Base-by-base conservation (phyloP, 345 rosid genomes). In the Draba incana region DNA sequence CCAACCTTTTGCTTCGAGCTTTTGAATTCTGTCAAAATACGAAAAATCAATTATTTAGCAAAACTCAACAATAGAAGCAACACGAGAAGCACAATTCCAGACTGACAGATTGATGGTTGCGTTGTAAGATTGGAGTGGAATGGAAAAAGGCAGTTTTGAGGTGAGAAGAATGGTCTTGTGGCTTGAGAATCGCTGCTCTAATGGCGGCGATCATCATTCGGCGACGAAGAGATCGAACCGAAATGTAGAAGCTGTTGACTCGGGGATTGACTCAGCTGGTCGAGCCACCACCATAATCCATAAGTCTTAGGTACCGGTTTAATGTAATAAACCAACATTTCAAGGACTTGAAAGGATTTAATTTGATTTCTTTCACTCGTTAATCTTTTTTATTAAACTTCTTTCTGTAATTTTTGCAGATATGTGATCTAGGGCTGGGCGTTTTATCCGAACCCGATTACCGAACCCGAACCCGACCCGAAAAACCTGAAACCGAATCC, bases 51-150 rank as follows among this genome's bases (percentile, higher is more conserved):
- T 31, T 35, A 55, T 35, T 10, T 1, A 8, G 12, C 8, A 16
- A 37, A 10, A 30, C 30, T 3, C 47, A 4, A 39, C 31, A 39
- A 20, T 3, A 5, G 31, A 42, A 13, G 2, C 64, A 59, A 12
- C 37, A 24, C 5, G 38, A 59, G 10, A 59, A 23, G 10, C 28
- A 51, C 49, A n/a, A 37, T 39, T 44, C 57, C 70, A 62, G 20
- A 75, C 86, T 68, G 49, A 85, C 89, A 51, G 62, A 45, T 67
- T 78, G 79, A 51, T 79, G 75, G 76, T 76, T 83, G 79, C 86
- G 81, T 77, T 84, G 84, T 48, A 86, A 76, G 50, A 83, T 75
- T 1, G 86, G 81, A 44, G 89, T 79, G 37, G 88, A 80, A 70
- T 88, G 95, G 61, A 88, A 84, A 20, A 84, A 62, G 13, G 69